phyloP scores from a whole-genome alignment of 768 basidiomycete genomes.

The Boletus tylopilopsis region DNA sequence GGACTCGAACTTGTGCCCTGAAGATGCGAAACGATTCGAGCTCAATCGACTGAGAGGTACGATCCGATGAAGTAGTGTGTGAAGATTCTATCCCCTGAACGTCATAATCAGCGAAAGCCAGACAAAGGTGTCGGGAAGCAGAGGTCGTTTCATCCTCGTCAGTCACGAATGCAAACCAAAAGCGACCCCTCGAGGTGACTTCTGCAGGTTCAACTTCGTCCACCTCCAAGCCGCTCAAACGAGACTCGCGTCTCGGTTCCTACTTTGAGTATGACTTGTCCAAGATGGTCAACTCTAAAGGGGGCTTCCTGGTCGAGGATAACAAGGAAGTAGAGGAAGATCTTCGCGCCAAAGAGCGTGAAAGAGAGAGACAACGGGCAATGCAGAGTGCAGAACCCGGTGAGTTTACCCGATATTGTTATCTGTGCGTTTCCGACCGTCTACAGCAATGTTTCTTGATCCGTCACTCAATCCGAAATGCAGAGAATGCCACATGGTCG shows the following conservation, averaged over 20 bases:
- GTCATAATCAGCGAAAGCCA: conserved; percentile 59
- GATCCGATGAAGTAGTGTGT: background rate
- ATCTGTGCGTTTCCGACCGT: background rate
- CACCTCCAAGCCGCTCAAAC: conserved; percentile 55
- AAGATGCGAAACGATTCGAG: conserved; percentile 69
- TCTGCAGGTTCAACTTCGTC: conserved; percentile 60
- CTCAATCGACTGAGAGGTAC: conserved; percentile 76
- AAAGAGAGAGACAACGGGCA: conserved; percentile 74
- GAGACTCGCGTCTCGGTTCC: conserved; percentile 77
- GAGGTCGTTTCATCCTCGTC: conserved; percentile 45
- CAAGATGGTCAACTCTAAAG: conserved; percentile 96
- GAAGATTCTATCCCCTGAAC: background rate
- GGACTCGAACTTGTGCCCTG: conserved; percentile 47
- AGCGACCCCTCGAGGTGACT: conserved; percentile 61
- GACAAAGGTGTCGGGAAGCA: conserved; percentile 63
- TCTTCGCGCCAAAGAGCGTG: conserved; percentile 69
- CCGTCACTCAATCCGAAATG: conserved; percentile 77
- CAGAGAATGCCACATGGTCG: conserved; percentile 78
- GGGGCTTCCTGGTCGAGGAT: conserved; percentile 92
- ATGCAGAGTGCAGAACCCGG: conserved; percentile 74
- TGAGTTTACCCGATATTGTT: conserved; percentile 25
- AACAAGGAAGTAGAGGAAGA: conserved; percentile 79
- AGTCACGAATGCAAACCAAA: conserved; percentile 60
- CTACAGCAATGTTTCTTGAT: conserved; percentile 75
- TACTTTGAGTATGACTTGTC: conserved; percentile 98